Evolutionary conservation across 108 stramenopile genomes (phyloP).

Genomic region (Nitzschia sp.): DNA sequence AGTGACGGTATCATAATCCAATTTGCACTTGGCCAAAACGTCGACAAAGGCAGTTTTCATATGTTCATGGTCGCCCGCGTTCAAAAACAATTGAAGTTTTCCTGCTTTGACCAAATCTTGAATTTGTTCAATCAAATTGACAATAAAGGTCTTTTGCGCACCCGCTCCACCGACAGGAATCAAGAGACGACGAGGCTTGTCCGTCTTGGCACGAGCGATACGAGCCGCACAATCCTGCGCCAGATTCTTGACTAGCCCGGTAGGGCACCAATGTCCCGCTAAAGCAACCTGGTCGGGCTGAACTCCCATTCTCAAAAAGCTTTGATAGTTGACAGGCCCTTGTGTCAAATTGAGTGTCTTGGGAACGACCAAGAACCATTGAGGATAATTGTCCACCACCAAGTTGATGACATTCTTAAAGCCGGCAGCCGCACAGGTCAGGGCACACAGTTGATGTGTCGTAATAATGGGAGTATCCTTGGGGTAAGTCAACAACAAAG

Average conservation of each 20-base stretch:
- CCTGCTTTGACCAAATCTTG: conserved; percentile 63
- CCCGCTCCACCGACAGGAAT: conserved; percentile 93
- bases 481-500: conserved; percentile 72
- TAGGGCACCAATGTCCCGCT: conserved; percentile 89
- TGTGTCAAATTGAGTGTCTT: conserved; percentile 84
- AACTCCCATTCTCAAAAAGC: conserved; percentile 83
- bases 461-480: conserved; percentile 87
- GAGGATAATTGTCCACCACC: conserved; percentile 92
- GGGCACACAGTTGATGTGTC: conserved; percentile 84
- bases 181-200: conserved; percentile 74
- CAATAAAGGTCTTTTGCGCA: conserved; percentile 87
- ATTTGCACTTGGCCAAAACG: conserved; percentile 55
- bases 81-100: conserved; percentile 83
- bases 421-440: conserved; percentile 83
- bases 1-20: conserved; percentile 69
- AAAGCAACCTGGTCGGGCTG: conserved; percentile 49
- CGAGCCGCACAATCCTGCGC: conserved; percentile 67
- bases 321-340: conserved; percentile 90
- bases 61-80: conserved; percentile 89
- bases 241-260: conserved; percentile 77
- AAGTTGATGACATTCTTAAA: conserved; percentile 91
- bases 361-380: conserved; percentile 89
- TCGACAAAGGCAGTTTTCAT: conserved; percentile 83
- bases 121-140: conserved; percentile 62
- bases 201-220: conserved; percentile 43